Conservation (phyloP, 1,284 basidiomycete species). For the Irpex sp. region DNA sequence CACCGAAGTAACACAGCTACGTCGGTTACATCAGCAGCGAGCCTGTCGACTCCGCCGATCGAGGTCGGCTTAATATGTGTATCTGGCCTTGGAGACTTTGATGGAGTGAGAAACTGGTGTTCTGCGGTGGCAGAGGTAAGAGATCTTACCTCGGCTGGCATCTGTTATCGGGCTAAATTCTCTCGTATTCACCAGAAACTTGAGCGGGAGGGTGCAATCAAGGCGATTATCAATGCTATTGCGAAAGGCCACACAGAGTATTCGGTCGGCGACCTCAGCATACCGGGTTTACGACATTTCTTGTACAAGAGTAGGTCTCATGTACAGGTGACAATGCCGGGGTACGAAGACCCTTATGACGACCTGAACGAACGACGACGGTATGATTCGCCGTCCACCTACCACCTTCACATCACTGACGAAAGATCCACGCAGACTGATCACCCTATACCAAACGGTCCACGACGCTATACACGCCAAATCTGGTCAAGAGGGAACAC, state of each 20-base stretch:
- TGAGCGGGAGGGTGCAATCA: slow-evolving; percentile 53
- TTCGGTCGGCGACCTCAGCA: slow-evolving; percentile 66
- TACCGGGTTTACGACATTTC: slow-evolving; percentile 91
- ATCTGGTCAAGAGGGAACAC: slow-evolving; percentile 69
- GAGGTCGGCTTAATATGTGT: slow-evolving; percentile 63
- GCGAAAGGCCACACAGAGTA: slow-evolving; percentile 55
- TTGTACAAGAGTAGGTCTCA: slow-evolving; percentile 87
- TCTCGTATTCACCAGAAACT: slow-evolving; percentile 46
- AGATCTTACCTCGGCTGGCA: background rate
- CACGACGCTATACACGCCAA: slow-evolving; percentile 86
- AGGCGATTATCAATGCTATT: slow-evolving; percentile 44
- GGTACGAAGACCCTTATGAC: slow-evolving; percentile 82
- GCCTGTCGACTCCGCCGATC: background rate
- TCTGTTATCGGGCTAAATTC: background rate
- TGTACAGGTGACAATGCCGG: slow-evolving; percentile 85
- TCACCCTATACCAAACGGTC: slow-evolving; percentile 81
- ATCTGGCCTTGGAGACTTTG: slow-evolving; percentile 66
- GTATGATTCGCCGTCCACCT: slow-evolving; percentile 30
- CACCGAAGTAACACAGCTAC: background rate
- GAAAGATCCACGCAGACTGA: slow-evolving; percentile 44
- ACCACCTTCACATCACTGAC: background rate
- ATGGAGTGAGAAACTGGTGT: slow-evolving; percentile 69
- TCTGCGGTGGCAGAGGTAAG: slow-evolving; percentile 59
- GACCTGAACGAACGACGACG: slow-evolving; percentile 53
- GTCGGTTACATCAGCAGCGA: background rate